Conservation (phyloP, 768 basidiomycete genomes). For the Scleroderma citrinum region DNA sequence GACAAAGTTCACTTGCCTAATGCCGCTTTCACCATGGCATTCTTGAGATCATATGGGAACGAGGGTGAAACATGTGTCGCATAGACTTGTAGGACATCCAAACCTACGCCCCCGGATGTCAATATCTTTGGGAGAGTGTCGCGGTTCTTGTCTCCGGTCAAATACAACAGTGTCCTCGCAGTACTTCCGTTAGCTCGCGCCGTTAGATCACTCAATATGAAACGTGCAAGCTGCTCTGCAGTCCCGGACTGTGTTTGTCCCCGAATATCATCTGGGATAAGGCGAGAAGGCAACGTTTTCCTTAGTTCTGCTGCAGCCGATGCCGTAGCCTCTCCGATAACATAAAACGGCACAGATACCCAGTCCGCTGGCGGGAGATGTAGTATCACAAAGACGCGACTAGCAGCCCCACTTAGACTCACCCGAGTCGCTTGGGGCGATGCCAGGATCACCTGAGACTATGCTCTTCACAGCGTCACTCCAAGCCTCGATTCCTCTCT, state of each 20-base stretch:
- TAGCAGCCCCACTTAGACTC: background rate
- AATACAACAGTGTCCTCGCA: slow-evolving; percentile 47
- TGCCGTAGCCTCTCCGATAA: slow-evolving; percentile 66
- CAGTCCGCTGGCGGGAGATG: slow-evolving; percentile 42
- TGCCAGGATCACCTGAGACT: slow-evolving; percentile 4
- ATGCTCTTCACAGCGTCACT: slow-evolving; percentile 30
- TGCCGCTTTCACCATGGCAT: slow-evolving; percentile 21
- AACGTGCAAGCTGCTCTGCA: slow-evolving; percentile 58
- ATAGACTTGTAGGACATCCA: slow-evolving; percentile 62
- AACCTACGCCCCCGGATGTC: slow-evolving; percentile 34
- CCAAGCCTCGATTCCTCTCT: slow-evolving; percentile 73
- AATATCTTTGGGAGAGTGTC: slow-evolving; percentile 58
- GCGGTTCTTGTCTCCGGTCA: slow-evolving; percentile 84
- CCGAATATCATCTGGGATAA: slow-evolving; percentile 32
- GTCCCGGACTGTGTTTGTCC: slow-evolving; percentile 54
- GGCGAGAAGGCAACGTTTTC: slow-evolving; percentile 30
- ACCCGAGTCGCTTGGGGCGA: slow-evolving; percentile 10
- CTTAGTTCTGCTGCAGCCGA: slow-evolving; percentile 35
- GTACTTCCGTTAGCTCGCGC: slow-evolving; percentile 12
- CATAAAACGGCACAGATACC: slow-evolving; percentile 66
- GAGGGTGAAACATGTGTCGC: slow-evolving; percentile 52
- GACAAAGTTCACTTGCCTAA: slow-evolving; percentile 17
- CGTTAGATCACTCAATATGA: slow-evolving; percentile 43
- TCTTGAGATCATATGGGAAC: slow-evolving; percentile 41
- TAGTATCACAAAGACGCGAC: background rate